Base-by-base conservation (phyloP, 495 filamentous ascomycete species). In the Hypoxylon intermedium region DNA sequence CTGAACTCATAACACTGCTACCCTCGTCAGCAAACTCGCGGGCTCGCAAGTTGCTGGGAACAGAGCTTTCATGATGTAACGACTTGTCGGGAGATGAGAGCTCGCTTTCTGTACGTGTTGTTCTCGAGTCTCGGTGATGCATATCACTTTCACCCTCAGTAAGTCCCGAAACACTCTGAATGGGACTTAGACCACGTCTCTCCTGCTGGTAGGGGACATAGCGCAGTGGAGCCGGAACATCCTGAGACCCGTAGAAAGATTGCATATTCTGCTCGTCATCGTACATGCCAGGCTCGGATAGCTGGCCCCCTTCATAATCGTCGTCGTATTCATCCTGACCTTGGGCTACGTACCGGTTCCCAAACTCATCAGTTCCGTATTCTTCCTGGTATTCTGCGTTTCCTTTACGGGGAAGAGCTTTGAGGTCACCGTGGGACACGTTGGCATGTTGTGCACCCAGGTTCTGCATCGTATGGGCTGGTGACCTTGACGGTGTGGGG, bases 91-190 rank as follows among this genome's bases (percentile, higher is more conserved):
- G 65, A 9, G 80, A 79, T 5, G 75, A 74, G 1, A 74, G 15
- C 23, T 83, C 78, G 48, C 71, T 73, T 13, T 73, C 73, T 44
- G 76, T 81, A 12, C 73, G 78, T 33, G 73, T 77, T n/a, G 73
- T 63, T 43, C 69, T 66, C 11, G 82, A 82, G 37, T 85, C 77
- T 44, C 78, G 78, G 40, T 79, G 72, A 20, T 70, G 75, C 6
- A 68, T 47, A 38, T 84, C 83, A 37, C 75, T 81, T 48, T 75
- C 74, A 19, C 72, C 75, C 26, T 82, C 79, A 6, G 81, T 84
- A 59, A 87, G 89, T 48, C 92, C 92, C 0, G 90, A 90, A 21
- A 94, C 87, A 54, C 92, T 96, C 59, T 93, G 92, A 47, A 95
- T 91, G 0, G 92, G 92, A 72, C 92, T 96, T 16, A 93, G 73